Conservation (phyloP, 768 basidiomycete genomes). For the Trametes cubensis region DNA sequence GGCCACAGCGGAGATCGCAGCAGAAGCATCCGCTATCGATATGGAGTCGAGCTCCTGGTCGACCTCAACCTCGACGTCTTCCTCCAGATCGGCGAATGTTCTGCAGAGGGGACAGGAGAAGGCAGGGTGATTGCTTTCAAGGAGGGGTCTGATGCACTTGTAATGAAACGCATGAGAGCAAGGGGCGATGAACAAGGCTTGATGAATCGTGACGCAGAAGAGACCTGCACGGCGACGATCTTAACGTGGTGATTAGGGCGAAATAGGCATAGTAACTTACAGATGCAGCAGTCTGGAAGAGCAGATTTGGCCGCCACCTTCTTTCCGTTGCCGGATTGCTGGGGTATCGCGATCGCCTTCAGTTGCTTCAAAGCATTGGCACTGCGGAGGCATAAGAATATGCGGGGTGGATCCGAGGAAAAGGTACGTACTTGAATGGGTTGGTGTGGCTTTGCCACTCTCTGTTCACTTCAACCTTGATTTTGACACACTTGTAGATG, state of each 20-base stretch:
- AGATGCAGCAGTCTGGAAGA: conserved; percentile 92
- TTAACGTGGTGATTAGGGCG: background rate
- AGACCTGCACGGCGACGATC: conserved; percentile 43
- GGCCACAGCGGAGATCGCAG: conserved; percentile 19
- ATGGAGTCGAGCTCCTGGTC: conserved; percentile 37
- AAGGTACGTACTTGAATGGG: conserved; percentile 78
- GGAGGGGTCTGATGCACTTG: conserved; percentile 93
- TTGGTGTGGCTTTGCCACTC: conserved; percentile 91
- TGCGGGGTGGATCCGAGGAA: conserved; percentile 11
- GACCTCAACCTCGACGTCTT: conserved; percentile 82
- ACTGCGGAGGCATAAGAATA: conserved; percentile 39
- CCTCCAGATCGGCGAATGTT: conserved; percentile 93
- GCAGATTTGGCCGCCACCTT: conserved; percentile 36
- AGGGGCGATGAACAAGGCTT: conserved; percentile 96
- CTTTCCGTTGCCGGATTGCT: conserved; percentile 27
- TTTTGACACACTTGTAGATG: conserved; percentile 96
- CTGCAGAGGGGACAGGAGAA: conserved; percentile 96
- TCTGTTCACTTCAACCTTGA: conserved; percentile 84
- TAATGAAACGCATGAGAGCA: conserved; percentile 97
- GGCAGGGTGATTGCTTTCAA: conserved; percentile 86
- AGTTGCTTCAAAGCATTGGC: conserved; percentile 82
- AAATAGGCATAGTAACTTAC: conserved; percentile 46
- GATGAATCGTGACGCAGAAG: conserved; percentile 90
- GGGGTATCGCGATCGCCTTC: conserved; percentile 59
- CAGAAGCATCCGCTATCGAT: conserved; percentile 21